Evolutionary conservation across 768 basidiomycete species (phyloP), one percentile per base, ranked within the genome.

Genomic region (Pleurotus sapidus): DNA sequence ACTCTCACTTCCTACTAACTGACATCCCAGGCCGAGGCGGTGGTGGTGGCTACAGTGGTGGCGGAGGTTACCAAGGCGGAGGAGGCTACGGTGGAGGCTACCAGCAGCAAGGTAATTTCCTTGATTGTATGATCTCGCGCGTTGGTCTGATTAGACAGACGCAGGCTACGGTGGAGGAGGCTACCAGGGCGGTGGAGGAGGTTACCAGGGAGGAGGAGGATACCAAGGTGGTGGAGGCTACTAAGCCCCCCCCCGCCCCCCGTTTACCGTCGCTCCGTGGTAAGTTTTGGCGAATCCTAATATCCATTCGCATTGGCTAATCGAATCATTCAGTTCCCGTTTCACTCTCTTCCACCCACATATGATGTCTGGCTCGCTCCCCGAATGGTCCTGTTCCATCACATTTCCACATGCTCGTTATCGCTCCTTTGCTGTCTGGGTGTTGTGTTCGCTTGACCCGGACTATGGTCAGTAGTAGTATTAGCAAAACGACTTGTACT

Each of bases 391-490:
- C 64, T 68, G 69, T 70, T 63, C 72, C 68, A 34, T 34, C 67
- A 69, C 73, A 72, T 64, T 60, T 57, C 64, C 64, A 67, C 63
- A 61, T 63, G 51, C 65, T 72, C 73, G 63, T 72, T 72, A 66
- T 61, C 62, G 61, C 62, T 65, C 76, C 69, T 66, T 77, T 70
- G 37, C 72, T 72, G 68, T 64, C 60, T 65, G 65, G 65, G 70
- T 71, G 71, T 71, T 71, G 68, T 60, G 73, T 76, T 74, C 64
- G 67, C 25, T 27, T 34, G 25, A n/a, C 14, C 27, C 27, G 23
- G 23, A 27, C 49, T 50, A 48, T 50, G 49, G 49, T 50, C 49
- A 50, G 9, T 27, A n/a, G 23, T 49, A 34, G 20, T 34, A 15
- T n/a, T 50, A 50, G 30, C 12, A 34, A 15, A 50, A 15, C 27